Conservation (phyloP, 139 green algal species). For the Edaphochlamys debaryana region DNA sequence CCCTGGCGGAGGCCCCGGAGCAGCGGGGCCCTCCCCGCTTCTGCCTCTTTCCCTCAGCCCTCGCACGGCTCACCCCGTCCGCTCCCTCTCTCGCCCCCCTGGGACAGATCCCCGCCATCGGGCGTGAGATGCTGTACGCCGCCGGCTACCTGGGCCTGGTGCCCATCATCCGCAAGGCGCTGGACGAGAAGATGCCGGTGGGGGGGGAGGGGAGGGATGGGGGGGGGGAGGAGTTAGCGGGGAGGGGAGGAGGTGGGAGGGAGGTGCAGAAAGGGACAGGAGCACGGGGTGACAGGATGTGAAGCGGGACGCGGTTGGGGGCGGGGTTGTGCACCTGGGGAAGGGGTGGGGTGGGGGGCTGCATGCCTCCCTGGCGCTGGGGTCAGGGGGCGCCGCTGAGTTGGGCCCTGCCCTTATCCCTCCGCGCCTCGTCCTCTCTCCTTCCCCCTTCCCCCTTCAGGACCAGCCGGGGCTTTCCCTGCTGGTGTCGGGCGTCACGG, state of each 20-base stretch:
- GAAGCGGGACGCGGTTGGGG: no score
- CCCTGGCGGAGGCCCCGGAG: no score
- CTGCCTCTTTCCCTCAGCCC: background rate
- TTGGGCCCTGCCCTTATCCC: no score
- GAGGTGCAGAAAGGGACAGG: background rate
- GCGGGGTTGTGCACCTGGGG: no score
- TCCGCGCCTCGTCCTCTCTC: no score
- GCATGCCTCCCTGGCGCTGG: no score
- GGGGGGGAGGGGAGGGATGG: no score
- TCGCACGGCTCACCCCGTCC: background rate
- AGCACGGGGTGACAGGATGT: no score
- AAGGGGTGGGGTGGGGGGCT: no score
- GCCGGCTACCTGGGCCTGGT: constrained; percentile 84
- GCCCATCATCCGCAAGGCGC: constrained; percentile 70
- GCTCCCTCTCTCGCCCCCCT: no score
- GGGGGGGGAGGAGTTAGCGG: background rate
- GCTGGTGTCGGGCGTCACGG: constrained; percentile 67
- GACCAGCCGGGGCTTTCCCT: constrained; percentile 51
- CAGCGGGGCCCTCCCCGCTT: no score
- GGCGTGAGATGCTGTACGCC: constrained; percentile 84
- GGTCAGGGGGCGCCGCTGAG: no score
- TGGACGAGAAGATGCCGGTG: constrained; percentile 50
- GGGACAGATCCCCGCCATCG: constrained; percentile 53
- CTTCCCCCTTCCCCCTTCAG: constrained; percentile 17
- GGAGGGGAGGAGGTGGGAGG: background rate